These are phyloP conservation scores for Diplodia mutila DNA, from an alignment of 2,329 filamentous ascomycete genomes.

Conservation along the genomic window DNA sequence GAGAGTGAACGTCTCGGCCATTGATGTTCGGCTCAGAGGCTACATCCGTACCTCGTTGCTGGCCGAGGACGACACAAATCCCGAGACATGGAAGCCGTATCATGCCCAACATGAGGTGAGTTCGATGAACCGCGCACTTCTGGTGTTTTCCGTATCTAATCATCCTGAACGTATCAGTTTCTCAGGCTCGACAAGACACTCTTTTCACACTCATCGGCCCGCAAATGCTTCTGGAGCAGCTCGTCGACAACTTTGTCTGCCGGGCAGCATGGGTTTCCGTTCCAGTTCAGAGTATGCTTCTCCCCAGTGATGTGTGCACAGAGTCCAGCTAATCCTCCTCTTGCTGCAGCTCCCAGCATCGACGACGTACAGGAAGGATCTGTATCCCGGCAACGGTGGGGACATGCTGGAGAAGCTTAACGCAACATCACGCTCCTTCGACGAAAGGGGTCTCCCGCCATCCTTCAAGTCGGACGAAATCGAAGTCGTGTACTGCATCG, in stretches of 20 bases:
- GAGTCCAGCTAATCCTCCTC: neutral
- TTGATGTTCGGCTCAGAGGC: neutral
- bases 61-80: neutral
- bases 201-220: neutral
- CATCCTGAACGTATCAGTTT: neutral
- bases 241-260: neutral
- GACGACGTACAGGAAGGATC: slow-evolving; percentile 2
- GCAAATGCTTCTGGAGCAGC: neutral
- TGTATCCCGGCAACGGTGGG: neutral
- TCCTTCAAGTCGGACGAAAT: neutral
- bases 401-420: neutral
- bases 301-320: too few species aligned
- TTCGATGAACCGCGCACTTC: neutral
- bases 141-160: neutral
- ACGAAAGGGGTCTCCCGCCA: neutral
- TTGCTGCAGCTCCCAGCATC: neutral
- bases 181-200: slow-evolving; percentile 1
- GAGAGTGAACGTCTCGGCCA: neutral
- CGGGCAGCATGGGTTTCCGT: neutral
- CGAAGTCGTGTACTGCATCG: slow-evolving; percentile 7
- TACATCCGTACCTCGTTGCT: neutral
- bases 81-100: slow-evolving; percentile 2
- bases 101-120: slow-evolving; percentile 12
- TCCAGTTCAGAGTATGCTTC: neutral
- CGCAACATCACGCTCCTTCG: neutral